A percentile compares a stretch with the other conserved stretches of the same genome.
These are phyloP conservation scores for Teratosphaeria gauchensis DNA, from an alignment of 2,329 filamentous ascomycete genomes.

Conservation along the genomic window DNA sequence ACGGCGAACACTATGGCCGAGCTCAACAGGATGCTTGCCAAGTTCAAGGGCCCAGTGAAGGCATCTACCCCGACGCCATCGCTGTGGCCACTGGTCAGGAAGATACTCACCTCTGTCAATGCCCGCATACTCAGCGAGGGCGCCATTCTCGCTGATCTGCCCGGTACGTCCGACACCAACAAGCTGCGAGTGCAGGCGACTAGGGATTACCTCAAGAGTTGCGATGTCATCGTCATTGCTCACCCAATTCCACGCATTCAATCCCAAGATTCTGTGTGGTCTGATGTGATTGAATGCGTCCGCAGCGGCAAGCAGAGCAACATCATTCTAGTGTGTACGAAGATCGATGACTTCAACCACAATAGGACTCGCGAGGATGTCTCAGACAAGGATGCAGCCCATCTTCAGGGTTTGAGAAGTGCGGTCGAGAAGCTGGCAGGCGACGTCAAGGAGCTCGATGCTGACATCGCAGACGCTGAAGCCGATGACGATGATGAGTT, in stretches of 20 bases:
- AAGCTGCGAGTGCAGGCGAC: constrained; percentile 8
- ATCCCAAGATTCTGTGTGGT: constrained; percentile 2
- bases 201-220: constrained; percentile 6
- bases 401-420: not conserved
- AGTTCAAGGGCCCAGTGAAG: constrained; percentile 1
- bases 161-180: constrained; percentile 13
- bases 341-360: constrained; percentile 8
- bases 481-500: not conserved
- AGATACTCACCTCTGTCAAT: constrained; percentile 4
- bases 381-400: not conserved
- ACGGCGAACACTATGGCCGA: constrained; percentile 1
- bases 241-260: constrained; percentile 3
- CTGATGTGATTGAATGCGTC: constrained; percentile 4
- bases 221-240: constrained; percentile 7
- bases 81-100: constrained; percentile 10
- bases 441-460: not conserved
- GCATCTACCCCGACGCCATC: constrained; percentile 1
- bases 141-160: constrained; percentile 11
- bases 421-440: not conserved
- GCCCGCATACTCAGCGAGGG: constrained; percentile 10
- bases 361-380: constrained; percentile 1
- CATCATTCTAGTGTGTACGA: constrained; percentile 7
- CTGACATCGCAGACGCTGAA: not conserved
- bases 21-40: not conserved
- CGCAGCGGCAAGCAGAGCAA: constrained; percentile 8